These are phyloP conservation scores for Albugo laibachii DNA, from an alignment of 352 stramenopile species.

Conservation along the genomic window DNA sequence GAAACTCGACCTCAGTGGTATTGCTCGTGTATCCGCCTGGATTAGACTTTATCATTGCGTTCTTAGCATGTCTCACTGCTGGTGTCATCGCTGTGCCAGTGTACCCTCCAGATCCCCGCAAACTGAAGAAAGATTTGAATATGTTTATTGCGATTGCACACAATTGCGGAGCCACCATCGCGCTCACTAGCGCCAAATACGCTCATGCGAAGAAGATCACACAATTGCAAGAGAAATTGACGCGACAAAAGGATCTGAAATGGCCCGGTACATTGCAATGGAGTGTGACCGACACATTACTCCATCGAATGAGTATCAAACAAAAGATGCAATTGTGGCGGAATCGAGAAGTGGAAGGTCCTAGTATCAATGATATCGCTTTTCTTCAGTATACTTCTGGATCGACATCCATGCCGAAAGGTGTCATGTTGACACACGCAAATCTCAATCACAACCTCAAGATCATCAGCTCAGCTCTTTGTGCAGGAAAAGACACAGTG, in stretches of 20 bases:
- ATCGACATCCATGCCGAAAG: slow-evolving; percentile 95
- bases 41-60: slow-evolving; percentile 95
- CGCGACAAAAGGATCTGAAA: slow-evolving; percentile 23
- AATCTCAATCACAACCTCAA: slow-evolving; percentile 95
- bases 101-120: slow-evolving; percentile 81
- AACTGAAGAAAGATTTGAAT: slow-evolving; percentile 88
- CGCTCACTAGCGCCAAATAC: slow-evolving; percentile 87
- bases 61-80: slow-evolving; percentile 89
- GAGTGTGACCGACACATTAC: slow-evolving; percentile 67
- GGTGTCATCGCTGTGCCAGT: slow-evolving; percentile 88
- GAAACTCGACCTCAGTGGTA: slow-evolving; percentile 49
- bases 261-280: slow-evolving; percentile 82
- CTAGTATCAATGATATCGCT: slow-evolving; percentile 46
- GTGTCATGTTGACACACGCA: slow-evolving; percentile 92
- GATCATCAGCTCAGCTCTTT: slow-evolving; percentile 87
- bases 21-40: slow-evolving; percentile 95
- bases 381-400: slow-evolving; percentile 99
- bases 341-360: slow-evolving; percentile 7
- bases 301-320: slow-evolving; percentile 25
- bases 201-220: slow-evolving; percentile 88
- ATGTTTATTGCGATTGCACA: slow-evolving; percentile 90
- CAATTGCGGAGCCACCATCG: slow-evolving; percentile 80
- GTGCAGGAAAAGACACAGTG: slow-evolving; percentile 78
- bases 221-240: slow-evolving; percentile 66
- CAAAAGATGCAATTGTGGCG: slow-evolving; percentile 19